Conservation (phyloP, 352 stramenopile species). For the Globisporangium sylvaticum region DNA sequence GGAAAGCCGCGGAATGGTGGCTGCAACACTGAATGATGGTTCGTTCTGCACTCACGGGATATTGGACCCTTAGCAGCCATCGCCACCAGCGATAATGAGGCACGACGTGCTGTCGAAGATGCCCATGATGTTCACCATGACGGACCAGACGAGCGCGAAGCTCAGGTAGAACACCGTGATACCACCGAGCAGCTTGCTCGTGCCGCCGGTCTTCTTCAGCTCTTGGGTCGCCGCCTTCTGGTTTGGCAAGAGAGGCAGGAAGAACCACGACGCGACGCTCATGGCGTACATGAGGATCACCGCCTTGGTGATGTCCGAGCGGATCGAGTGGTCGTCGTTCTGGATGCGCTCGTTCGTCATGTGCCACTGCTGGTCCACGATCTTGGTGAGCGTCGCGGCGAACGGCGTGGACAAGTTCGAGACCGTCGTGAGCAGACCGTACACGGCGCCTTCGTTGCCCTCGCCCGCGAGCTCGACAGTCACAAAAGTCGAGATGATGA, state of each 20-base stretch:
- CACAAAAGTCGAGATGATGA: neutral
- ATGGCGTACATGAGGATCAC: neutral
- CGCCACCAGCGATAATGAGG: neutral
- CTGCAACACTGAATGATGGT: neutral
- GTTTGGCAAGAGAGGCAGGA: neutral
- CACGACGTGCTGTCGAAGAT: neutral
- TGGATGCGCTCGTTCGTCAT: neutral
- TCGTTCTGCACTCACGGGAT: neutral
- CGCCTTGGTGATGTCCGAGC: neutral
- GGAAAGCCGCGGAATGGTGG: neutral
- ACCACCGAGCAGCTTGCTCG: neutral
- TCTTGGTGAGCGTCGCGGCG: neutral
- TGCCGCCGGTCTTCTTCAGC: neutral
- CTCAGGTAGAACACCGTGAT: neutral
- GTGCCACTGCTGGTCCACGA: neutral
- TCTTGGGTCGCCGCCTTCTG: neutral
- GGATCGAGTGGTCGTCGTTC: neutral
- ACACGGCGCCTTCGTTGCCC: neutral
- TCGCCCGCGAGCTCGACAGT: neutral
- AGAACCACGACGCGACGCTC: neutral
- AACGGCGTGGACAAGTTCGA: neutral
- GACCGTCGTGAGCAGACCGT: neutral
- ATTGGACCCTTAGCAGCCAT: neutral
- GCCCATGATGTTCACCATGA: neutral
- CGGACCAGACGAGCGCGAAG: neutral